Conservation (phyloP, 305 asterid genomes). For the Stenogyne calaminthoides region DNA sequence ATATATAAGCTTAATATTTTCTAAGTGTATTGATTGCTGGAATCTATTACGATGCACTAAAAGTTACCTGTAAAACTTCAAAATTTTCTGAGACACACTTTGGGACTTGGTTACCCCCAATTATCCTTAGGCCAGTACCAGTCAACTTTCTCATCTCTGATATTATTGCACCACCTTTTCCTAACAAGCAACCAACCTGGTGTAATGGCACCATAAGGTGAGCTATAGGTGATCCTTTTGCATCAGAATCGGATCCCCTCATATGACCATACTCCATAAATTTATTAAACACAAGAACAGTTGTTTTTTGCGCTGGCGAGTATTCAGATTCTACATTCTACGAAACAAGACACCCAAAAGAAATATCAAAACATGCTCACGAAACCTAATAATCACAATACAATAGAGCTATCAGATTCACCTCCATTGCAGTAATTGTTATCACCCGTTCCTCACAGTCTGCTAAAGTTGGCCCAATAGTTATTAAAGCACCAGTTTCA, state of each 20-base stretch:
- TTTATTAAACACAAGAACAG: constrained; percentile 52
- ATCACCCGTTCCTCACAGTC: constrained; percentile 64
- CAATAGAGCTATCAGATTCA: constrained; percentile 22
- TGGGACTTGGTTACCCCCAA: constrained; percentile 62
- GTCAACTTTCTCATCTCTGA: constrained; percentile 74
- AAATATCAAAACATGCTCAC: constrained; percentile 24
- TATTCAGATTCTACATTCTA: constrained; percentile 51
- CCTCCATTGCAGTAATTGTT: constrained; percentile 69
- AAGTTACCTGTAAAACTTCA: constrained; percentile 66
- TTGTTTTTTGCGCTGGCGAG: constrained; percentile 72
- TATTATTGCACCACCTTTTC: constrained; percentile 71
- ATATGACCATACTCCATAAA: constrained; percentile 39
- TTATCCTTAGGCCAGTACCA: constrained; percentile 53
- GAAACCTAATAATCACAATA: constrained; percentile 11
- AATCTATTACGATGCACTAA: not conserved
- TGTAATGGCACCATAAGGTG: constrained; percentile 52
- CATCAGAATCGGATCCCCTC: constrained; percentile 41
- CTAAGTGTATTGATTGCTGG: not conserved
- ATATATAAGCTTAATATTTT: not conserved
- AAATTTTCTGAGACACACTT: constrained; percentile 53
- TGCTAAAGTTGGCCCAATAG: constrained; percentile 48
- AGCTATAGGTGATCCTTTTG: constrained; percentile 42
- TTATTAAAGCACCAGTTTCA: constrained; percentile 60
- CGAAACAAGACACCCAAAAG: constrained; percentile 10
- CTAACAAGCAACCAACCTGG: constrained; percentile 80